Conservation (phyloP, 2,329 filamentous ascomycete genomes). For the Trichoderma asperellum region DNA sequence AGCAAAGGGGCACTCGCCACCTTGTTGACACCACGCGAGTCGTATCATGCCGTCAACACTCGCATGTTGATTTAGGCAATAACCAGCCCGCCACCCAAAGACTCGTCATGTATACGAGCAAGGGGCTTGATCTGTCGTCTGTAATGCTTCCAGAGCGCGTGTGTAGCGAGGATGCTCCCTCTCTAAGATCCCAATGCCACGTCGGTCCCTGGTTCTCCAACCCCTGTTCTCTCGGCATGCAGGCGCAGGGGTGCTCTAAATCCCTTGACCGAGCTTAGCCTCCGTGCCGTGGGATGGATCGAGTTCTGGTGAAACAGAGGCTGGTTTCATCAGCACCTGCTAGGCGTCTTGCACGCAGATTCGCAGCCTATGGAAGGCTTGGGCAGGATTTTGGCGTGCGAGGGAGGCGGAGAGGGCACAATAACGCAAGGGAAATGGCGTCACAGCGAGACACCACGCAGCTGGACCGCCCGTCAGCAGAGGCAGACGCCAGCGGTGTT, state of each 20-base stretch:
- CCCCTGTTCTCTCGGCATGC: constrained; percentile 24
- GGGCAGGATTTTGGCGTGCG: background rate
- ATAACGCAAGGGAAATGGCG: background rate
- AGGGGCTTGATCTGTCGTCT: background rate
- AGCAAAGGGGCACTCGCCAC: constrained; percentile 14
- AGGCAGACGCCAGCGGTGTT: background rate
- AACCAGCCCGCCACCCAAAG: background rate
- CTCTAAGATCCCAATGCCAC: constrained; percentile 25
- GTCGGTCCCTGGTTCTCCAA: background rate
- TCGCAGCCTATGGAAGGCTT: background rate
- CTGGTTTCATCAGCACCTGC: constrained; percentile 28
- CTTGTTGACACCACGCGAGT: background rate
- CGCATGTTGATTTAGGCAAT: background rate
- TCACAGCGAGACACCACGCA: background rate
- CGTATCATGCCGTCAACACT: background rate
- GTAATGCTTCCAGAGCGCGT: background rate
- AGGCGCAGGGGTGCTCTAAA: constrained; percentile 22
- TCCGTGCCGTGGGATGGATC: constrained; percentile 24
- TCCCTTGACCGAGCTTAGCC: constrained; percentile 23
- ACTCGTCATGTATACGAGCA: background rate
- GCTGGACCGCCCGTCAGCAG: constrained; percentile 17
- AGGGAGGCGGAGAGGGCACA: background rate
- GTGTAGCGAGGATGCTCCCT: constrained; percentile 20
- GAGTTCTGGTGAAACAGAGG: constrained; percentile 29
- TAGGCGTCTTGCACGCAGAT: constrained; percentile 9